Base-by-base conservation (phyloP, 345 rosid genomes). In the Ceriops tagal region DNA sequence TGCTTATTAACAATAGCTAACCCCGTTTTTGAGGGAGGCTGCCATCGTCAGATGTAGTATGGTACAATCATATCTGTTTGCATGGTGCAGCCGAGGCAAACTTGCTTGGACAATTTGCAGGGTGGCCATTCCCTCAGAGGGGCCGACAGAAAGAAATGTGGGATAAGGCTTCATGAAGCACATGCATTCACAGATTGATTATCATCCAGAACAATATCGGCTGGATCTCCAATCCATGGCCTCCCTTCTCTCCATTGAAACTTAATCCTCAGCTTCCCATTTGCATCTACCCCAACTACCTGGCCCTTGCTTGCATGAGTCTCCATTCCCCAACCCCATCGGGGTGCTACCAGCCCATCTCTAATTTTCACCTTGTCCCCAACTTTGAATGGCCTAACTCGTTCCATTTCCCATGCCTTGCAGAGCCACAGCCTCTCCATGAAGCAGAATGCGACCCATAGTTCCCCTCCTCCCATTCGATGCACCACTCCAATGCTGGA, bases 281-380 rank as follows among this genome's bases (percentile, higher is more conserved):
- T 95, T 21, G 98, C 97, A 78, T 95, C 96, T 11, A 95, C 99
- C 31, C 98, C 98, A 65, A 92, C 93, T 28, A 88, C 91, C 65
- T 78, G 79, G 4, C 99, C 99, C 79, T 85, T 90, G 80, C 99
- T 95, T 30, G 92, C 85, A 72, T 86, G 89, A 4, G 99, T 95
- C 84, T 95, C 99, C 99, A 95, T 92, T 78, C 99, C 98, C 99
- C 97, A 95, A 20, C 90, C 99, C 99, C 96, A 92, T 65, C 98
- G 82, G 19, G 99, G 99, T 47, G 87, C 74, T 55, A 82, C 87
- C 75, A 95, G 72, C 60, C 90, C 91, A 52, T 85, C 93, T 78
- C 83, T 81, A 28, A 92, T 92, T 77, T 83, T 84, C 67, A 92
- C 96, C 73, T 75, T 82, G 79, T 95, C 98, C 8, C 93, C 89